phyloP scores from a whole-genome alignment of 495 filamentous ascomycete species.

The Amphirosellinia nigrospora region DNA sequence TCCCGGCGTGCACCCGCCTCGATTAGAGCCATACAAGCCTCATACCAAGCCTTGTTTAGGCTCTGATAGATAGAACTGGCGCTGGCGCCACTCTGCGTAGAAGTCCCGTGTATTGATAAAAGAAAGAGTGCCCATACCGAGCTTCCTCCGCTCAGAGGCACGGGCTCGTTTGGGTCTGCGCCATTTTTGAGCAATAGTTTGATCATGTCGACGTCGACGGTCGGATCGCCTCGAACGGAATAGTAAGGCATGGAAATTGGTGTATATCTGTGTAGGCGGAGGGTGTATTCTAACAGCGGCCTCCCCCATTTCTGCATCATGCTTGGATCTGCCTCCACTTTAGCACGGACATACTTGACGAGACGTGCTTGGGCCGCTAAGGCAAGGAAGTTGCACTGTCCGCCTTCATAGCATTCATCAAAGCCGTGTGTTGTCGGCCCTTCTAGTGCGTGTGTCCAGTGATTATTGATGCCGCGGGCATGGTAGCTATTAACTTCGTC shows the following conservation, averaged over 20 bases:
- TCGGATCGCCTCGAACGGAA: neutral
- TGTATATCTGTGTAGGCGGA: neutral
- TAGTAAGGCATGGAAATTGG: neutral
- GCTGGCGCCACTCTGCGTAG: neutral
- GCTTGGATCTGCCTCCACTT: neutral
- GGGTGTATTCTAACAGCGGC: constrained; percentile 13
- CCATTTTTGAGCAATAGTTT: neutral
- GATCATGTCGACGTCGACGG: constrained; percentile 10
- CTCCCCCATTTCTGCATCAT: constrained; percentile 6
- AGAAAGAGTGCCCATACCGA: constrained; percentile 11
- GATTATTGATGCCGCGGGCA: neutral
- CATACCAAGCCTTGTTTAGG: constrained; percentile 5
- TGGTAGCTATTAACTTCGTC: constrained; percentile 20
- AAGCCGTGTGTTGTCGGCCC: neutral
- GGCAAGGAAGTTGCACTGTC: constrained; percentile 2
- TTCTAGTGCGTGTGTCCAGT: constrained; percentile 7
- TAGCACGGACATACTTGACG: constrained; percentile 12
- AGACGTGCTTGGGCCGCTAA: constrained; percentile 5
- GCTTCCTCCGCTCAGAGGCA: neutral
- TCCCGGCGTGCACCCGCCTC: neutral
- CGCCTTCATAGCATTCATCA: neutral
- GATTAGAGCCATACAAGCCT: neutral
- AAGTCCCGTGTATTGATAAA: neutral
- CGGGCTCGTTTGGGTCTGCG: constrained; percentile 4
- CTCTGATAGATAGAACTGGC: neutral